Percentiles rank a stretch among this genome's conserved stretches.
Conservation (phyloP, 352 stramenopile species). For the Globisporangium orthogonon region DNA sequence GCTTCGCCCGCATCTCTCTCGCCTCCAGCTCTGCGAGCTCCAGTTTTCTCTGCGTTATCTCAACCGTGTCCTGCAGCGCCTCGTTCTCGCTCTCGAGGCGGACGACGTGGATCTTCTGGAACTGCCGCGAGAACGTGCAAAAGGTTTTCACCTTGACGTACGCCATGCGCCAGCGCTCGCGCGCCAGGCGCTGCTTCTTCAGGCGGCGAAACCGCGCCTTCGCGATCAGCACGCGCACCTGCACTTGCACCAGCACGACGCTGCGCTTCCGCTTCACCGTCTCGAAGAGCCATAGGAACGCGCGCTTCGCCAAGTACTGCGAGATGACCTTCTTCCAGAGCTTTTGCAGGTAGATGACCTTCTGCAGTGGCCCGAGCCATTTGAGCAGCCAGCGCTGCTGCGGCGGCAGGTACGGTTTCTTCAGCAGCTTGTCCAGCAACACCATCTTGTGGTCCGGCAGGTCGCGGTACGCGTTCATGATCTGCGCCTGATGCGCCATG, state of each 20-base stretch:
- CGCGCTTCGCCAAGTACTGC: slow-evolving; percentile 69
- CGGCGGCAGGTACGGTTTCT: slow-evolving; percentile 50
- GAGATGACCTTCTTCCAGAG: slow-evolving; percentile 76
- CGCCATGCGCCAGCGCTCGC: slow-evolving; percentile 55
- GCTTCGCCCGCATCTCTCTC: slow-evolving; percentile 35
- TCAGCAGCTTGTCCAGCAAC: slow-evolving; percentile 68
- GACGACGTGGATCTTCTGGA: slow-evolving; percentile 63
- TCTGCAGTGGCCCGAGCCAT: slow-evolving; percentile 75
- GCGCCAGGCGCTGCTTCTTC: slow-evolving; percentile 59
- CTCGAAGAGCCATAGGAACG: slow-evolving; percentile 75
- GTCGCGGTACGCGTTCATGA: slow-evolving; percentile 74
- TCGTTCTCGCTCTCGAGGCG: slow-evolving; percentile 67
- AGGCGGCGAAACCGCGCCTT: slow-evolving; percentile 56
- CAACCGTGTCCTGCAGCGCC: slow-evolving; percentile 30
- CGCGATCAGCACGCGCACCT: slow-evolving; percentile 56
- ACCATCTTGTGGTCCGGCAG: slow-evolving; percentile 81
- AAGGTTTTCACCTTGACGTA: slow-evolving; percentile 57
- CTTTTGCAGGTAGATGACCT: slow-evolving; percentile 83
- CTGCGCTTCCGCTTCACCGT: slow-evolving; percentile 58
- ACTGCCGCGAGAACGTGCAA: slow-evolving; percentile 50
- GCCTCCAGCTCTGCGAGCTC: slow-evolving; percentile 36
- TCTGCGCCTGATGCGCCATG: slow-evolving; percentile 58
- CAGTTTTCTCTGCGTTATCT: slow-evolving; percentile 34
- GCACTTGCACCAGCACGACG: slow-evolving; percentile 54
- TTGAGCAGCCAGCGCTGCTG: slow-evolving; percentile 78